Evolutionary conservation across 352 stramenopile genomes (phyloP).

Genomic region (Phytophthora niederhauseri): DNA sequence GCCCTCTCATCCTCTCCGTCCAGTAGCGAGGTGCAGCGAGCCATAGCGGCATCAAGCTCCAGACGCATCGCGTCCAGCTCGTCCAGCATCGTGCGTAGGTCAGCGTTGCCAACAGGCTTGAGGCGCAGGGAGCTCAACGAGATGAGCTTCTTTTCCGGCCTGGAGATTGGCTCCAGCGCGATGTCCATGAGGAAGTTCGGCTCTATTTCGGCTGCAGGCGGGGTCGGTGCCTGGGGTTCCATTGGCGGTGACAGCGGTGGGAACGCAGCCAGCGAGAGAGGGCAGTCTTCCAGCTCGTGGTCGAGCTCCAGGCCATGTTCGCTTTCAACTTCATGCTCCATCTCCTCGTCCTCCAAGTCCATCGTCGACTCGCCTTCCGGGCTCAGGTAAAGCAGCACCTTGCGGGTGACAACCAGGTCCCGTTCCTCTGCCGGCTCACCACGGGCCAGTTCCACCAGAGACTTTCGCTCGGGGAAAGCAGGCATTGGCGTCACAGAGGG

Average conservation of each 20-base stretch:
- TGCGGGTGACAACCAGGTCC: conserved; percentile 35
- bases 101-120: conserved; percentile 33
- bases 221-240: conserved; percentile 14
- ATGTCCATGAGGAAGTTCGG: conserved; percentile 52
- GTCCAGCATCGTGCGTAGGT: conserved; percentile 46
- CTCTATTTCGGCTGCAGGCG: conserved; percentile 22
- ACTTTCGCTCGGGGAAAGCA: conserved; percentile 28
- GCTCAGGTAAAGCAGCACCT: conserved; percentile 41
- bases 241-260: conserved; percentile 26
- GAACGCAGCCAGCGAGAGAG: conserved; percentile 26
- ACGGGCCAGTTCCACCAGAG: conserved; percentile 30
- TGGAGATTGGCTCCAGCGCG: conserved; percentile 38
- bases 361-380: conserved; percentile 19
- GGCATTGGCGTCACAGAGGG: conserved; percentile 16
- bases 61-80: conserved; percentile 46
- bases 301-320: conserved; percentile 22
- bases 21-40: conserved; percentile 35
- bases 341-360: conserved; percentile 21
- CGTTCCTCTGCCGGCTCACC: conserved; percentile 29
- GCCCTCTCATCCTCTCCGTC: conserved; percentile 26
- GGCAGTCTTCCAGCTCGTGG: conserved; percentile 19
- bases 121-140: conserved; percentile 21
- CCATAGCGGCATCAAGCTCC: conserved; percentile 43
- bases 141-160: conserved; percentile 31
- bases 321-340: conserved; percentile 20